Conservation (phyloP, 2,329 filamentous ascomycete species). For the Dactylellina drechsleri region DNA sequence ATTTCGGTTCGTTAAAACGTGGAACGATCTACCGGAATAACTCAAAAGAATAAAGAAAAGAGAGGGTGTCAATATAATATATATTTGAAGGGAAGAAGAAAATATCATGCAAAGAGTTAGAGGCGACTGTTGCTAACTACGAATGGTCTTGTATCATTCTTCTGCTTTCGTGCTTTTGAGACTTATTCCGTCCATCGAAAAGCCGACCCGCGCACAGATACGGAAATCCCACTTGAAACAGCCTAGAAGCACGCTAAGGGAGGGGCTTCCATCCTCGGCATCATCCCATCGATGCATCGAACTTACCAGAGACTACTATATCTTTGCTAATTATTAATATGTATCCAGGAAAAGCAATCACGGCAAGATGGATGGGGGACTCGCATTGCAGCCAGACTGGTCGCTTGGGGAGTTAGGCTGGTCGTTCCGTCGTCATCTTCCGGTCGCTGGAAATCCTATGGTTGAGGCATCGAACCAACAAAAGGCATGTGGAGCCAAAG, state of each 20-base stretch:
- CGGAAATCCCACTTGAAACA: conserved; percentile 30
- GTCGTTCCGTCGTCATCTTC: conserved; percentile 37
- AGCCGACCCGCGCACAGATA: conserved; percentile 25
- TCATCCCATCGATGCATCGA: neutral
- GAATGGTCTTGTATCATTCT: conserved; percentile 18
- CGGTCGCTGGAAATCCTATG: conserved; percentile 13
- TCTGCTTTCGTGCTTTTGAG: neutral
- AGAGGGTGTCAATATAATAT: neutral
- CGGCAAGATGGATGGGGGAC: conserved; percentile 1
- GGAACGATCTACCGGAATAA: neutral
- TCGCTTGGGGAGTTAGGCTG: conserved; percentile 46
- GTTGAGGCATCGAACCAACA: conserved; percentile 26
- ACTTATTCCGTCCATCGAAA: conserved; percentile 36
- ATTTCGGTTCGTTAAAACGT: conserved; percentile 2
- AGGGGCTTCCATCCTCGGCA: conserved; percentile 35
- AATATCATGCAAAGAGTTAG: neutral
- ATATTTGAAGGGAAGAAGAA: neutral
- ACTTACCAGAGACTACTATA: neutral
- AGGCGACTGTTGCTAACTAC: conserved; percentile 41
- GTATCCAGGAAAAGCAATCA: neutral
- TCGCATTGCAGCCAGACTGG: conserved; percentile 7
- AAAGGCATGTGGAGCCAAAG: conserved; percentile 6
- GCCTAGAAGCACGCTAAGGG: conserved; percentile 22
- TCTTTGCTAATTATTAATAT: neutral
- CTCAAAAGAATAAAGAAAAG: neutral